phyloP scores from a whole-genome alignment of 352 stramenopile genomes.

The Phytophthora tentaculata region DNA sequence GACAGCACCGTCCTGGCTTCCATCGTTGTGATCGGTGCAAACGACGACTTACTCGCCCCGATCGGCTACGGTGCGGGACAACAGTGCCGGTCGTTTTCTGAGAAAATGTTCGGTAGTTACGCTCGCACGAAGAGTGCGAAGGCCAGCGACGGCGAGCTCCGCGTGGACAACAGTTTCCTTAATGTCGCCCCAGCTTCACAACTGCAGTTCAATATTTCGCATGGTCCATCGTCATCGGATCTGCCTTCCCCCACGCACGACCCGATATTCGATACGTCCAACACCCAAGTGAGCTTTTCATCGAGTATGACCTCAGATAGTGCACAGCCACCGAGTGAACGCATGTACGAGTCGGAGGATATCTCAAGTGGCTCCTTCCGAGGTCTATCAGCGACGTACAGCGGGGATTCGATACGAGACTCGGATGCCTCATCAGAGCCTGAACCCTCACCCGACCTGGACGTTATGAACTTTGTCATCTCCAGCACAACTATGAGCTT shows the following conservation, averaged over 20 bases:
- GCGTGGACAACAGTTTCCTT: background rate
- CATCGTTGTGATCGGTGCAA: constrained; percentile 33
- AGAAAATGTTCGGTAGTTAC: background rate
- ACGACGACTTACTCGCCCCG: constrained; percentile 24
- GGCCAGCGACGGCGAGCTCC: background rate
- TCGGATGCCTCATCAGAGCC: constrained; percentile 15
- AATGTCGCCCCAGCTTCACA: background rate
- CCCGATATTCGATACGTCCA: constrained; percentile 27
- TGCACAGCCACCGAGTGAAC: constrained; percentile 1
- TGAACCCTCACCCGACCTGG: background rate
- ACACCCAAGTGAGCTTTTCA: constrained; percentile 39
- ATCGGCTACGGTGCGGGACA: constrained; percentile 7
- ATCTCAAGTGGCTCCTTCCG: constrained; percentile 12
- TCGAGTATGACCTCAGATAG: constrained; percentile 36
- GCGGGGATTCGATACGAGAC: constrained; percentile 5
- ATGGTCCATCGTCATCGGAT: constrained; percentile 8
- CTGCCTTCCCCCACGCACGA: constrained; percentile 6
- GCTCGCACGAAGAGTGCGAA: constrained; percentile 1
- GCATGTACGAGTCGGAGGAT: constrained; percentile 17
- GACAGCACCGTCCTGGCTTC: constrained; percentile 21
- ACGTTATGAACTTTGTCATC: background rate
- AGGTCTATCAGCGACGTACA: constrained; percentile 19
- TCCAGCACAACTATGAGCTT: constrained; percentile 36
- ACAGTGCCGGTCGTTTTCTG: constrained; percentile 13
- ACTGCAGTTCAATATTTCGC: constrained; percentile 14